Evolutionary conservation across 805 yeast species (phyloP).

Genomic region (Metschnikowia kunwiensis): DNA sequence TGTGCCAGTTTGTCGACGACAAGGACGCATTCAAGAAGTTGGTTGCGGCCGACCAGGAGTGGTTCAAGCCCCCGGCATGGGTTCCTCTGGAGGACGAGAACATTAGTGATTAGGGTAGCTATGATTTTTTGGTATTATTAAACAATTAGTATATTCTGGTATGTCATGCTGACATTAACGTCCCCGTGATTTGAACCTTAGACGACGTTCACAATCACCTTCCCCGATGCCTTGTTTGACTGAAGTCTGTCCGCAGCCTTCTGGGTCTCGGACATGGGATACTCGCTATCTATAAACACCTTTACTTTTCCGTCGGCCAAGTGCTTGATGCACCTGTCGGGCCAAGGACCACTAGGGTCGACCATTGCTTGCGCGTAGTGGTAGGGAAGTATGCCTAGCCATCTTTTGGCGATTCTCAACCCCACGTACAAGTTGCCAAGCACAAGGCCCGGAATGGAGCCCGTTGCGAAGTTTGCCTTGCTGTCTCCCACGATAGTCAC

Average conservation of each 20-base stretch:
- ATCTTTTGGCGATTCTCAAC: constrained; percentile 11
- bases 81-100: constrained; percentile 44
- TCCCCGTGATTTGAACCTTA: too few species aligned
- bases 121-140: too few species aligned
- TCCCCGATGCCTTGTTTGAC: constrained; percentile 58
- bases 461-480: constrained; percentile 31
- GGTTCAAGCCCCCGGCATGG: constrained; percentile 69
- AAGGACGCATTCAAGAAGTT: constrained; percentile 46
- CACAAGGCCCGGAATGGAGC: constrained; percentile 1
- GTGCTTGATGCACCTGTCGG: constrained; percentile 33
- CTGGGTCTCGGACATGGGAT: constrained; percentile 45
- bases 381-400: constrained; percentile 24
- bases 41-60: constrained; percentile 54
- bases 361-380: constrained; percentile 26
- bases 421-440: constrained; percentile 3
- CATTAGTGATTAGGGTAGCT: constrained; percentile 13
- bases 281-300: constrained; percentile 53
- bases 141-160: too few species aligned
- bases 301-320: constrained; percentile 44
- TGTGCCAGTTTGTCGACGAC: constrained; percentile 72
- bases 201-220: constrained; percentile 47
- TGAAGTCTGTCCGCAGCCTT: constrained; percentile 50
- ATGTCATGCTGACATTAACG: too few species aligned
- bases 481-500: constrained; percentile 57
- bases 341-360: constrained; percentile 15